A percentile compares a stretch with the other conserved stretches of the same genome.
Conservation (phyloP, 106 monocot genomes). For the Dioscorea zingiberensis region DNA sequence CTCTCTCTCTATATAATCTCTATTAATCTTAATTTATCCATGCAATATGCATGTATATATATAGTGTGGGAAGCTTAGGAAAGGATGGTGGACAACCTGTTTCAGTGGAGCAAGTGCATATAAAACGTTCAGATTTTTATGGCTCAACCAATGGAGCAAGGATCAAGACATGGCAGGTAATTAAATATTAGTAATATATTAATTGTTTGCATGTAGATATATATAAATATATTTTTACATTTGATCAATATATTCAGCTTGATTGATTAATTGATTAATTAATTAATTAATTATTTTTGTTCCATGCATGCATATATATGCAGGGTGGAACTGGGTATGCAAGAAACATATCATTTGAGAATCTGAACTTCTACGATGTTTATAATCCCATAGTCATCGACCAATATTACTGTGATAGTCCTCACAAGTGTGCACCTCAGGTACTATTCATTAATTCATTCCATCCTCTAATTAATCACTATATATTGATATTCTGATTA, state of each 20-base stretch:
- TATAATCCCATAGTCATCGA: slow-evolving; percentile 6
- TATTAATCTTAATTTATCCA: too few relatives aligned
- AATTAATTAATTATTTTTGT: too few relatives aligned
- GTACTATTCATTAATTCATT: too few relatives aligned
- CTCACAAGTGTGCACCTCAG: too few relatives aligned
- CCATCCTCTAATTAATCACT: too few relatives aligned
- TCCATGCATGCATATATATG: neutral
- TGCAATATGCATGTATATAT: too few relatives aligned
- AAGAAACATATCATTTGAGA: neutral
- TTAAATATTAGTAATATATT: neutral
- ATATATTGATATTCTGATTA: too few relatives aligned
- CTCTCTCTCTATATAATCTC: too few relatives aligned
- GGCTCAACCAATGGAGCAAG: slow-evolving; percentile 21
- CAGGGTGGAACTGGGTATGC: slow-evolving; percentile 2
- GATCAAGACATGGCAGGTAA: slow-evolving; percentile 53
- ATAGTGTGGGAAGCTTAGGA: slow-evolving; percentile 15
- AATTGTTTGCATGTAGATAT: neutral
- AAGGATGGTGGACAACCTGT: neutral
- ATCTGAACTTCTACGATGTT: neutral
- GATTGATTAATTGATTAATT: neutral
- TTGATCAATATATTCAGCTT: too few relatives aligned
- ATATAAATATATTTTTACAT: too few relatives aligned
- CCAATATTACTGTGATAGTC: slow-evolving; percentile 8
- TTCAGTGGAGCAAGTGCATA: neutral
- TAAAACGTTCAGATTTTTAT: neutral